Conservation (phyloP, 2,329 filamentous ascomycete species). For the Colletotrichum eleusines region DNA sequence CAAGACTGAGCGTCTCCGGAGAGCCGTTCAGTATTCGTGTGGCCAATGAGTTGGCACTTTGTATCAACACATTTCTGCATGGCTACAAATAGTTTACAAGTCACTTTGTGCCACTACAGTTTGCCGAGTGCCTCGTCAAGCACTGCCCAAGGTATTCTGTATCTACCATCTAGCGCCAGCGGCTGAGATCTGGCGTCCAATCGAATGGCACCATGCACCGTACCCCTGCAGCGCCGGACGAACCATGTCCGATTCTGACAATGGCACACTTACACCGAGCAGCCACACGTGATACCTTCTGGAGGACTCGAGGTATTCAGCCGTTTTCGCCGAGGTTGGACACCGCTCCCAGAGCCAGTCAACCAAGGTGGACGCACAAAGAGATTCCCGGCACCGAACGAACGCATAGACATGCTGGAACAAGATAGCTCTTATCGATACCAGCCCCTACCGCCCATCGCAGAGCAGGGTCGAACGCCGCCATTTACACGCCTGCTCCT, state of each 20-base stretch:
- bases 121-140: neutral
- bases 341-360: neutral
- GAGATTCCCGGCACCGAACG: neutral
- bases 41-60: neutral
- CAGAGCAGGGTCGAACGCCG: constrained; percentile 25
- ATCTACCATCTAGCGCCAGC: constrained; percentile 26
- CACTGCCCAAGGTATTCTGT: neutral
- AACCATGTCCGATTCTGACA: constrained; percentile 25
- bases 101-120: neutral
- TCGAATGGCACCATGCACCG: neutral
- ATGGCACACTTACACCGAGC: neutral
- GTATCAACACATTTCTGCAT: constrained; percentile 7
- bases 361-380: neutral
- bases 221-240: constrained; percentile 21
- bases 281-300: constrained; percentile 13
- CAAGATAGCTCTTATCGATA: constrained; percentile 27
- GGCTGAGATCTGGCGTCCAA: constrained; percentile 18
- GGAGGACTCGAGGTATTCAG: neutral
- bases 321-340: neutral
- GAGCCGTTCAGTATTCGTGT: neutral
- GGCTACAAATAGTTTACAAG: neutral
- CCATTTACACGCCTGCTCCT: constrained; percentile 39
- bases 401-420: neutral
- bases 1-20: neutral
- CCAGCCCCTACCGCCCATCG: constrained; percentile 33